These are phyloP conservation scores for Chytriomyces sp. DNA, from an alignment of 192 early-diverging fungal genomes.

Conservation along the genomic window DNA sequence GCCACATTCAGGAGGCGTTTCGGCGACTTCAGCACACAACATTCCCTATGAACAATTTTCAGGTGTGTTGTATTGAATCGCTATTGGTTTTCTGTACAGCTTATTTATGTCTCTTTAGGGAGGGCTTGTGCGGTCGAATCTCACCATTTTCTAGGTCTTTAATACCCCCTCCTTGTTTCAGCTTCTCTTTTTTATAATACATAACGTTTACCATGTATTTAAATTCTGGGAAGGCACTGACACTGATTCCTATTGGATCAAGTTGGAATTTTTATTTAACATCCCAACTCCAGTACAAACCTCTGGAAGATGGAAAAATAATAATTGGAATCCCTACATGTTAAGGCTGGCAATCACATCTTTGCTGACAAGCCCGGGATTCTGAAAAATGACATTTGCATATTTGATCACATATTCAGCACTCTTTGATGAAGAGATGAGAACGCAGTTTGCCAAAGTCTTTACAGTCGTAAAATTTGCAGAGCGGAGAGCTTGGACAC, in stretches of 20 bases:
- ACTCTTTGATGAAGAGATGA: slow-evolving; percentile 22
- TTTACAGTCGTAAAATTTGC: slow-evolving; percentile 36
- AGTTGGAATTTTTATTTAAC: no score
- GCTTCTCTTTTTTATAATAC: no score
- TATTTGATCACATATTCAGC: slow-evolving; percentile 32
- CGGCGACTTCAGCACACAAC: slow-evolving; percentile 71
- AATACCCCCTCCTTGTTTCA: no score
- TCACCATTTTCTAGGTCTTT: no score
- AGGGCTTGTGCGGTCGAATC: background rate
- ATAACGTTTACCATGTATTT: slow-evolving; percentile 10
- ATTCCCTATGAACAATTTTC: slow-evolving; percentile 40
- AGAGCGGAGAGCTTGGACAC: slow-evolving; percentile 3
- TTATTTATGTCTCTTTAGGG: background rate
- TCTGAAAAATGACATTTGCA: slow-evolving; percentile 33
- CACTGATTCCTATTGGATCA: no score
- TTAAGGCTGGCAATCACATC: no score
- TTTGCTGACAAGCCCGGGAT: background rate
- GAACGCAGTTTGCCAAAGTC: slow-evolving; percentile 34
- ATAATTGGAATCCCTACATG: no score
- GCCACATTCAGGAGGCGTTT: slow-evolving; percentile 94
- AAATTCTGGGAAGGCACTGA: background rate
- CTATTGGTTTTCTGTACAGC: background rate
- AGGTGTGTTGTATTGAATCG: slow-evolving; percentile 16
- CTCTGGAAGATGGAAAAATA: no score
- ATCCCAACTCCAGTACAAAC: no score